Base-by-base conservation (phyloP, 106 monocot species). In the Dendrobium huoshanense region DNA sequence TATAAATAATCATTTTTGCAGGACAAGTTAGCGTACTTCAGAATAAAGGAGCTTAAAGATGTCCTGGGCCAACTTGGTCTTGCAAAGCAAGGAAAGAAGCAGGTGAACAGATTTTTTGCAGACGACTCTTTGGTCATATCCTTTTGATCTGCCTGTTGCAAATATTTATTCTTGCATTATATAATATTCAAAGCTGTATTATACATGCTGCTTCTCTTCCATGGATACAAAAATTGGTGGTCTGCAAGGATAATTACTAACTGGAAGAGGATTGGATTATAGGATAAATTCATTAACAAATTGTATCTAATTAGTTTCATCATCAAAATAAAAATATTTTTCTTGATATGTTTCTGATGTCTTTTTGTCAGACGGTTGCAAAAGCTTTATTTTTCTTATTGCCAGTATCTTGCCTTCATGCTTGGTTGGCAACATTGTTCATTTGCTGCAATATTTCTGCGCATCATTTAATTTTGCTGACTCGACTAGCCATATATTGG, bases 21-120 rank as follows among this genome's bases (percentile, higher is more conserved):
- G 92, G 91, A 88, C 24, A 94, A 97, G 74, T 79, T 97, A 75
- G 67, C 87, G 41, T 87, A 90, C 64, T 97, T 97, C 77, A 88
- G 96, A 81, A 94, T 97, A 78, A 94, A 90, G 81, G 96, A 97
- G 80, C 92, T 97, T 75, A 97, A 94, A 84, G 96, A 97, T 88
- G 92, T 97, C 48, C 72, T 97, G 25, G 85, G 83, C 49, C 90
- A 97, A 80, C 87, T 97, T 55, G 90, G 94, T 18, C 85, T 94
- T 82, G 64, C 92, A 76, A 97, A 97, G 82, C 94, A 97, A 86
- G 96, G 96, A 51, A 97, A 97, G 82, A 97, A 97, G 78, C 96
- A 94, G 96, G 96, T 92, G 58, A 77, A 81, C 70, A 79, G 9
- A 19, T 74, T 74, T 73, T 37, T 17, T 5, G 0, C 9, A 7